Base-by-base conservation (phyloP, 331 rosid genomes). In the Rosa hybrid region DNA sequence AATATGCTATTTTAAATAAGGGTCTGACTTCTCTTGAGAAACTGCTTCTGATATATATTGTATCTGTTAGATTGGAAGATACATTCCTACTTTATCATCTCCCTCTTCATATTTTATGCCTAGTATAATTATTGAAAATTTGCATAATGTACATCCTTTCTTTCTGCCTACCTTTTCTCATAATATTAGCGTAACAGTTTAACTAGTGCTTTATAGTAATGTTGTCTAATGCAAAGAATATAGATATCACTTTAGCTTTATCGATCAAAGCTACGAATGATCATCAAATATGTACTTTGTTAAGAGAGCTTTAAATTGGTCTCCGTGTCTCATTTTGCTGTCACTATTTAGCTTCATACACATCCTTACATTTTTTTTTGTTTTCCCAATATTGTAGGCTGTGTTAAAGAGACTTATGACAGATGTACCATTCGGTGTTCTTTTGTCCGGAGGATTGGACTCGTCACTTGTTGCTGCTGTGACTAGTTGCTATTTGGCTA, bases 401-500 rank as follows among this genome's bases (percentile, higher is more conserved):
- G 98, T 95, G 54, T 25, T 84, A 16, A 95, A 95, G 89, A 93
- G 99, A 88, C 92, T 95, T 83, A 95, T 95, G 99, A 90, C 97
- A 72, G 98, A 93, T 82, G 99, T 96, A 62, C 99, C 99, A 63
- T 95, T 96, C 42, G 99, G 99, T 70, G 96, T 96, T 78, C 98
- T 96, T 72, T 83, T 93, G 83, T 93, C 97, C 0, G 99, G 99
- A 80, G 99, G 99, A 64, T 78, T 96, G 72, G 99, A 96, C 84
- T 96, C 99, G 78, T 93, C 99, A 48, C 97, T 96, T 71, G 99
- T 96, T 79, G 99, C 99, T 69, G 90, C 99, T 49, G 97, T 96
- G 75, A 90, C 93, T 80, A 78, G 83, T 82, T 93, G 97, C 64
- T 78, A 87, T 86, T 80, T 96, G 90, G 90, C 87, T 41, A 84